Conservation (phyloP, 2,329 filamentous ascomycete genomes). For the Pseudocercospora cruenta region DNA sequence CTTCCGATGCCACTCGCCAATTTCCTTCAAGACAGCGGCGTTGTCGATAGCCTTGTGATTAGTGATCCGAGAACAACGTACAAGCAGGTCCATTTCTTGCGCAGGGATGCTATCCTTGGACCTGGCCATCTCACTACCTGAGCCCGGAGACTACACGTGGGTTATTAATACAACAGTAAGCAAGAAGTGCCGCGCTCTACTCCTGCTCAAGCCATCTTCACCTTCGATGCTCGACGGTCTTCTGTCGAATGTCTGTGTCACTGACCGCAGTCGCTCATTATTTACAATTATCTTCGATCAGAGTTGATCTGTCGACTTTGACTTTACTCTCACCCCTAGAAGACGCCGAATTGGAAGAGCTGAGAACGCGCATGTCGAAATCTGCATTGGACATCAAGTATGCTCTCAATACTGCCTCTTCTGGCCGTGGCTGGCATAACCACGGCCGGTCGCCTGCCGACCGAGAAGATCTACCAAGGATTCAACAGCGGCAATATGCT, state of each 20-base stretch:
- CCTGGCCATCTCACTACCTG: no score
- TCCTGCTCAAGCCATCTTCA: background rate
- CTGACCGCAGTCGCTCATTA: constrained; percentile 4
- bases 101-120: no score
- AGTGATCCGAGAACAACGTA: no score
- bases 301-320: no score
- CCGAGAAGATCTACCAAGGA: constrained; percentile 12
- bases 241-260: background rate
- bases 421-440: background rate
- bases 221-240: no score
- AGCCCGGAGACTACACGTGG: background rate
- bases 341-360: no score
- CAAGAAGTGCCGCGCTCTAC: background rate
- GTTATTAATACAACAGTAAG: background rate
- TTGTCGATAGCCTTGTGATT: no score
- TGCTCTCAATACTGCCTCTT: background rate
- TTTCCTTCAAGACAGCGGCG: no score
- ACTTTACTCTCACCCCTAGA: no score
- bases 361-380: no score
- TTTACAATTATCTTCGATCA: background rate
- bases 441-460: background rate
- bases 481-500: constrained; percentile 23
- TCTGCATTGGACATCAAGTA: background rate
- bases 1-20: no score
- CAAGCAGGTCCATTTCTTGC: no score